phyloP scores from a whole-genome alignment of 148 eudicot genomes.

The Amaranthus cruentus region DNA sequence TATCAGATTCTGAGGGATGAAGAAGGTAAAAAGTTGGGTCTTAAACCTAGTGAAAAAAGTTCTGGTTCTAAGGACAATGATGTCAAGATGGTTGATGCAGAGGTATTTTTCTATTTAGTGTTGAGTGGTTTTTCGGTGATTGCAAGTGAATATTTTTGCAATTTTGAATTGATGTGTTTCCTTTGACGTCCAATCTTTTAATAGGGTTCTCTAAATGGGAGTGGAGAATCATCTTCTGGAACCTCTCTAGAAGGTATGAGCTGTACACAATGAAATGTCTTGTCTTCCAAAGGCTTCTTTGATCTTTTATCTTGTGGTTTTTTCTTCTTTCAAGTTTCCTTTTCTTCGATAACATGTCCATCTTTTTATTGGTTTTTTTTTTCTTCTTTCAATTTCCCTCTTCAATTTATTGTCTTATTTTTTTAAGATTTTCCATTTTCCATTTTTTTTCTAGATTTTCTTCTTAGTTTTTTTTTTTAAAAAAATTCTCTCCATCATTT shows the following conservation, averaged over 20 bases:
- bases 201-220: constrained; percentile 64
- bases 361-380: no score
- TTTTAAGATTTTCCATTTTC: no score
- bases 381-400: no score
- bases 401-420: no score
- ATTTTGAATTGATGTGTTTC: background rate
- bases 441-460: no score
- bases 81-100: constrained; percentile 77
- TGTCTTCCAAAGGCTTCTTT: no score
- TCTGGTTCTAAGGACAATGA: constrained; percentile 57
- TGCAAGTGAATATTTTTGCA: background rate
- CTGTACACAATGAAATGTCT: background rate
- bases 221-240: constrained; percentile 55
- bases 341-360: no score
- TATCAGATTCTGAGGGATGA: constrained; percentile 74
- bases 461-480: no score
- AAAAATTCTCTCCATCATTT: no score
- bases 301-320: no score
- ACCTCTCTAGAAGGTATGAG: constrained; percentile 53
- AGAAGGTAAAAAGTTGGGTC: constrained; percentile 81
- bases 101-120: constrained; percentile 39
- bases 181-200: constrained; percentile 9
- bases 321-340: no score
- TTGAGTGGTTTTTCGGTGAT: background rate
- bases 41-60: constrained; percentile 62